These are phyloP conservation scores for Aspergillus wentii DNA, from an alignment of 495 filamentous ascomycete species.

Conservation along the genomic window DNA sequence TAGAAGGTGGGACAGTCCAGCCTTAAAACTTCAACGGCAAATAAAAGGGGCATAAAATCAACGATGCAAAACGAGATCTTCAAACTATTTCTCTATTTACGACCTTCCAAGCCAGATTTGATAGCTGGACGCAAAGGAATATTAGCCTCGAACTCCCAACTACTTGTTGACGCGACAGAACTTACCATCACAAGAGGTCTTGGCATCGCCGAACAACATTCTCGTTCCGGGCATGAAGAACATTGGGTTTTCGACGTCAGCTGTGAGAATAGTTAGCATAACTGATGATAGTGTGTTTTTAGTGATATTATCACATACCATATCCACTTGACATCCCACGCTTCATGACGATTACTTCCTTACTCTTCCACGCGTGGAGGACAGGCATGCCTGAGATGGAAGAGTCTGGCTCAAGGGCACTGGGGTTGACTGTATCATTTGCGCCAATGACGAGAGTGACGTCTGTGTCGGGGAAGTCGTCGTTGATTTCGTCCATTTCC, in stretches of 20 bases:
- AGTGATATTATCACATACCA: no score
- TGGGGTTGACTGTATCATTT: constrained; percentile 83
- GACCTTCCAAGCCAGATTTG: no score
- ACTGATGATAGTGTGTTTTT: no score
- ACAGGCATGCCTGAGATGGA: constrained; percentile 84
- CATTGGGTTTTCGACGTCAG: constrained; percentile 83
- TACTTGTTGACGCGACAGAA: no score
- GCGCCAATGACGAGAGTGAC: constrained; percentile 82
- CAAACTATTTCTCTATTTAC: no score
- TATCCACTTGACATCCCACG: constrained; percentile 77
- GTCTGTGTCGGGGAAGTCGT: constrained; percentile 76
- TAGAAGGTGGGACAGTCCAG: no score
- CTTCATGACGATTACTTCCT: constrained; percentile 86
- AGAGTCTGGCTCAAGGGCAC: constrained; percentile 71
- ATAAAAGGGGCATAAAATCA: no score
- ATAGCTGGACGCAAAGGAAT: no score
- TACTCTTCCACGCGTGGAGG: constrained; percentile 83
- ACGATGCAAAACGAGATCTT: no score
- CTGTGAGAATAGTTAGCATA: constrained; percentile 24
- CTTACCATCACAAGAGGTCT: constrained; percentile 67
- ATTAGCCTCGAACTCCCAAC: no score
- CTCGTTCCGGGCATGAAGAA: constrained; percentile 79
- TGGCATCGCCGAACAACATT: constrained; percentile 84
- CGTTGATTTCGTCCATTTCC: constrained; percentile 90
- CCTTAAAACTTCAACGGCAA: no score